A percentile compares a stretch with the other conserved stretches of the same genome.
Evolutionary conservation across 2,329 filamentous ascomycete species (phyloP).

Genomic region (Zelopaecilomyces penicillatus): DNA sequence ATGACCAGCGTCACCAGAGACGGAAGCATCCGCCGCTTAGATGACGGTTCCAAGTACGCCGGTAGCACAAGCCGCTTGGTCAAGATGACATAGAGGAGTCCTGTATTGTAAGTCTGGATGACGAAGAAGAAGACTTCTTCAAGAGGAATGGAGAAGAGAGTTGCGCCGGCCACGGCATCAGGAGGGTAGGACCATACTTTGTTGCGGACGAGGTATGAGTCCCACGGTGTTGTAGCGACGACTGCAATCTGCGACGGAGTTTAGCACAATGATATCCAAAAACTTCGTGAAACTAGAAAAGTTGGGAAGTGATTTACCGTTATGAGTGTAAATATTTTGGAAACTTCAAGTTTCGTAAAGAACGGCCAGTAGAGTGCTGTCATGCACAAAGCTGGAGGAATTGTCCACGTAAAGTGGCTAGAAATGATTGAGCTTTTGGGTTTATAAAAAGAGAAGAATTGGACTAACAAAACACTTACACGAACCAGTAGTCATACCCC

Average conservation of each 20-base stretch:
- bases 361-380: slow-evolving; percentile 34
- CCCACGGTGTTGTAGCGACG: slow-evolving; percentile 63
- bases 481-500: background rate
- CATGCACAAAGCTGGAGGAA: slow-evolving; percentile 5
- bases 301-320: no score
- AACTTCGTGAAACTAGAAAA: no score
- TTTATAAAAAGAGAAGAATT: background rate
- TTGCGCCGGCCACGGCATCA: slow-evolving; percentile 54
- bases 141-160: slow-evolving; percentile 54
- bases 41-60: slow-evolving; percentile 25
- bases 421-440: background rate
- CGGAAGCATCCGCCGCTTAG: background rate
- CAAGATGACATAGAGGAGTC: slow-evolving; percentile 57
- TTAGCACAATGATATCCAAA: no score
- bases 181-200: slow-evolving; percentile 64
- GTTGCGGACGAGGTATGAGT: slow-evolving; percentile 62
- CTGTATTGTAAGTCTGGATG: slow-evolving; percentile 67
- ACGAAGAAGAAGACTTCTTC: slow-evolving; percentile 74
- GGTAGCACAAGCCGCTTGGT: slow-evolving; percentile 54
- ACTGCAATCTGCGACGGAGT: slow-evolving; percentile 37
- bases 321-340: slow-evolving; percentile 53
- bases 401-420: slow-evolving; percentile 5
- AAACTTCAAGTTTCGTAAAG: slow-evolving; percentile 52
- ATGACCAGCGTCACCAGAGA: background rate
- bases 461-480: background rate